Evolutionary conservation across 352 stramenopile genomes (phyloP).

Genomic region (Phytophthora vignae): DNA sequence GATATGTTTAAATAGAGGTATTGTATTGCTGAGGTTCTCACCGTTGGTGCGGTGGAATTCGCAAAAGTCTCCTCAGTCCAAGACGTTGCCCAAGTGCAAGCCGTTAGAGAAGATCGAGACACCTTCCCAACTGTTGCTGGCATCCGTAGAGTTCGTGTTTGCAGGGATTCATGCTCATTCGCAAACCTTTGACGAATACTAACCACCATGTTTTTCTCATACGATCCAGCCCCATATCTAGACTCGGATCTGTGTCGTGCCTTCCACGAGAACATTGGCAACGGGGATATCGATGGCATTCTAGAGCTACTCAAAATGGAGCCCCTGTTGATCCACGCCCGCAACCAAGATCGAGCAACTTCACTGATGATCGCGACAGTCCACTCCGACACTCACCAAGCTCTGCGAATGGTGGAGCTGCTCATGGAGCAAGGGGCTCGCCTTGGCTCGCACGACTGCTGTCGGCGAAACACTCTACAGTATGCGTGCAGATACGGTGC

Average conservation of each 20-base stretch:
- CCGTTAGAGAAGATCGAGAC: background rate
- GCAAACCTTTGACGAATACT: background rate
- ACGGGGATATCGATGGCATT: slow-evolving; percentile 11
- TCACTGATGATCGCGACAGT: slow-evolving; percentile 25
- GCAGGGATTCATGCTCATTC: background rate
- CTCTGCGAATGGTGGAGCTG: slow-evolving; percentile 15
- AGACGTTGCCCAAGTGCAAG: background rate
- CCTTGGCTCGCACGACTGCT: slow-evolving; percentile 7
- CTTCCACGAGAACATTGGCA: slow-evolving; percentile 1
- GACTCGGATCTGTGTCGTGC: background rate
- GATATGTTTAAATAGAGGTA: too few relatives aligned
- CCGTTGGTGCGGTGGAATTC: background rate
- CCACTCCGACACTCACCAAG: slow-evolving; percentile 1
- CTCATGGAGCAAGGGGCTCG: slow-evolving; percentile 5
- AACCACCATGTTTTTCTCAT: background rate
- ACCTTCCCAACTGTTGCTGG: background rate
- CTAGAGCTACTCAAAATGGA: slow-evolving; percentile 7
- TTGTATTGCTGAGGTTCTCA: background rate
- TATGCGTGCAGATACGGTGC: slow-evolving; percentile 13
- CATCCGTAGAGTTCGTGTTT: too few relatives aligned
- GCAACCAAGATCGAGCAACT: slow-evolving; percentile 11
- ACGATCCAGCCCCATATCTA: background rate
- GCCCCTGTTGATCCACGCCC: slow-evolving; percentile 14
- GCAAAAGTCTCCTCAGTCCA: background rate
- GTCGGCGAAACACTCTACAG: slow-evolving; percentile 12